Evolutionary conservation across 2,329 filamentous ascomycete genomes (phyloP).

Genomic region (Paecilomyces formosus): DNA sequence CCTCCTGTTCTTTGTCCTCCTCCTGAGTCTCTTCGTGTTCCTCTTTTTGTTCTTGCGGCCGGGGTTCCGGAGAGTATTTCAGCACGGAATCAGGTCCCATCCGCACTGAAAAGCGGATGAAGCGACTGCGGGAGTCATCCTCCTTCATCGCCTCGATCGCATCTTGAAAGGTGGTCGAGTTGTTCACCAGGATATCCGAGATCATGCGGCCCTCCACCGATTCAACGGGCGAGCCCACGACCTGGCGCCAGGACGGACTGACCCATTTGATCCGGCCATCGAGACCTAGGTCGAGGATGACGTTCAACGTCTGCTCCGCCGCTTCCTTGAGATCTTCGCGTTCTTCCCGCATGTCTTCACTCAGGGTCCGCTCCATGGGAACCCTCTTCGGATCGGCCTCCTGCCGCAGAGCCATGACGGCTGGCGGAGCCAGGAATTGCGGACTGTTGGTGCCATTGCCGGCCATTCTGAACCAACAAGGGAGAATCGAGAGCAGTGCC

Average conservation of each 20-base stretch:
- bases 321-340: conserved; percentile 90
- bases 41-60: conserved; percentile 13
- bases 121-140: conserved; percentile 87
- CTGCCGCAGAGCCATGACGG: conserved; percentile 36
- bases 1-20: conserved; percentile 1
- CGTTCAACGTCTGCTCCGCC: conserved; percentile 91
- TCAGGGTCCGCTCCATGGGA: conserved; percentile 58
- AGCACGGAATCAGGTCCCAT: conserved; percentile 64
- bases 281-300: conserved; percentile 88
- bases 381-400: conserved; percentile 30
- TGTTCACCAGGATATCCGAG: conserved; percentile 70
- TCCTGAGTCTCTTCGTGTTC: conserved; percentile 2
- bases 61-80: conserved; percentile 34
- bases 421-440: conserved; percentile 37
- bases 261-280: conserved; percentile 92
- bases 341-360: conserved; percentile 86
- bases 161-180: conserved; percentile 72
- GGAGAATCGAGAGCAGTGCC: not conserved
- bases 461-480: conserved; percentile 28
- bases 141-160: conserved; percentile 82
- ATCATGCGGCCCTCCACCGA: conserved; percentile 70
- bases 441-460: conserved; percentile 30
- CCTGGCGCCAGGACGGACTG: conserved; percentile 89
- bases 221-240: conserved; percentile 72
- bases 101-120: conserved; percentile 70